Percentiles rank a stretch among this genome's conserved stretches.
Evolutionary conservation across 345 rosid species (phyloP).

Genomic region (Salix suchowensis): DNA sequence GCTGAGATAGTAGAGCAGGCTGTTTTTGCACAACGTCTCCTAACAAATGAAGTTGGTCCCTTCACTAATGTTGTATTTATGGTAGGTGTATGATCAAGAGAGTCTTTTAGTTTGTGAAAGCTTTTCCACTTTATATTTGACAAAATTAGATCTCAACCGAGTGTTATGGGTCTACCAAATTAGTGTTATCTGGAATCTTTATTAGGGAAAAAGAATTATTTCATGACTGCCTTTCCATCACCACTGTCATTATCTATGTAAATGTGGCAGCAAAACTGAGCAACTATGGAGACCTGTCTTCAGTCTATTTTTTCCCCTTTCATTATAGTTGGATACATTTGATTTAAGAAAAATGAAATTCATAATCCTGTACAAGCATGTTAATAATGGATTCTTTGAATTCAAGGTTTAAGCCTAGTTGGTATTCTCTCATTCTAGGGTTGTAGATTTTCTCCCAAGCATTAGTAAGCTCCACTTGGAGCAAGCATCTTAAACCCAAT

Average conservation of each 20-base stretch:
- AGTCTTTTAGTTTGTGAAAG: neutral
- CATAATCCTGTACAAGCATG: neutral
- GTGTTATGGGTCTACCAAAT: neutral
- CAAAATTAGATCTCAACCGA: neutral
- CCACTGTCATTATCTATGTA: neutral
- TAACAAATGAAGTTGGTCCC: slow-evolving; percentile 57
- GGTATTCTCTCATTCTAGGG: neutral
- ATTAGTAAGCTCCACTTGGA: neutral
- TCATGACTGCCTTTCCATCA: neutral
- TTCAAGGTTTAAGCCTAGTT: neutral
- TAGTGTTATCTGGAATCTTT: neutral
- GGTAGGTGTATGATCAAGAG: slow-evolving; percentile 42
- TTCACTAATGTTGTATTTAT: slow-evolving; percentile 87
- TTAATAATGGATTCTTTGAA: neutral
- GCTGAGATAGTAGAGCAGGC: slow-evolving; percentile 95
- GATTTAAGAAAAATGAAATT: neutral
- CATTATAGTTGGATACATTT: neutral
- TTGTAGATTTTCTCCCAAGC: neutral
- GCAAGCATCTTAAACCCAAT: neutral
- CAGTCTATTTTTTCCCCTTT: neutral
- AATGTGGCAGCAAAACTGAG: neutral
- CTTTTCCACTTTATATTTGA: neutral
- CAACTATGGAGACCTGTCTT: neutral
- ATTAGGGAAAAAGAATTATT: neutral
- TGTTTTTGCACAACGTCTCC: slow-evolving; percentile 61